Base-by-base conservation (phyloP, 208 protist genomes). In the Novymonas esmeraldas region DNA sequence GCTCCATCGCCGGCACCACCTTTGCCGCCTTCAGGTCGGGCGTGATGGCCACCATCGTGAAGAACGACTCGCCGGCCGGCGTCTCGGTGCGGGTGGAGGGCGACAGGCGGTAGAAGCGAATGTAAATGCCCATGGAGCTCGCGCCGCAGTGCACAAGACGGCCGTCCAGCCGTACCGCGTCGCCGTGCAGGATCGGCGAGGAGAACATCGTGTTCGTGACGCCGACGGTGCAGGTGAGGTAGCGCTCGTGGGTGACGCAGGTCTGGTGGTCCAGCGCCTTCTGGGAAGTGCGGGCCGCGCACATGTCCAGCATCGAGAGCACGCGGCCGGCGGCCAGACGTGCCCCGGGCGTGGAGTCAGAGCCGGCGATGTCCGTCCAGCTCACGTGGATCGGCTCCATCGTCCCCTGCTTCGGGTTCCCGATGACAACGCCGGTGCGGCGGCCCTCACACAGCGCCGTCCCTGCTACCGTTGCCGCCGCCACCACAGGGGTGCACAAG, bases 1-100 rank as follows among this genome's bases (percentile, higher is more conserved):
- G 67, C 51, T 89, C 81, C 60, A 96, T 86, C 28, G 84, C 77
- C 24, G 93, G 90, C 38, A 95, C 82, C 20, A 88, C 76, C 71
- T 94, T 95, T 41, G 90, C 76, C 5, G 93, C 80, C 46, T 82
- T 80, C 16, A 95, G 61, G 46, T 90, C 80, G 5, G 76, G 65
- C 13, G 87, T 93, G 65, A 97, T 93, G 60, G 83, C 70, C 31
- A 95, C 89, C 90, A 97, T 95, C 22, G 90, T 92, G 60, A 95
- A 95, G 66, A 92, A 95, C 33, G 87, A 89, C 68, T 95, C 81
- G 1, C 87, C 90, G 16, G 81, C 82, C n/a, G 64, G 63, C 20
- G 78, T 82, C 73, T 90, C 84, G 9, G 49, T 70, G 48, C 83
- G 70, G 18, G 87, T 88, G 39, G 84, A 82, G 14, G 86, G 79